These are phyloP conservation scores for Cryptococcus jaspeensis DNA, from an alignment of 1,284 basidiomycete genomes.

Conservation along the genomic window DNA sequence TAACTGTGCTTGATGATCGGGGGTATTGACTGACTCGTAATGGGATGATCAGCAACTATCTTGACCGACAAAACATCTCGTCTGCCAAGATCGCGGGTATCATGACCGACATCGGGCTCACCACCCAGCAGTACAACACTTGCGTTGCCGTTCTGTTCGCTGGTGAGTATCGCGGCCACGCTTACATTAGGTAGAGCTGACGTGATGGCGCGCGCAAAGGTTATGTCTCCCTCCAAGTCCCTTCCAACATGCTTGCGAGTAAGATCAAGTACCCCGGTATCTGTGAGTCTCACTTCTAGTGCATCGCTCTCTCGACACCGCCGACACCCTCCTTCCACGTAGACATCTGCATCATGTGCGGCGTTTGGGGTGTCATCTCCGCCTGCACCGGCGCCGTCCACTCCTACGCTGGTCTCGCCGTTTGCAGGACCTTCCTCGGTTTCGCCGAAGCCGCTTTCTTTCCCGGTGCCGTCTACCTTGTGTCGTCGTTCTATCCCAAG, in stretches of 20 bases:
- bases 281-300: constrained; percentile 16
- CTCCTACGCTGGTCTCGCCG: constrained; percentile 32
- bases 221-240: constrained; percentile 39
- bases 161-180: background rate
- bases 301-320: background rate
- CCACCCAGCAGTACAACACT: constrained; percentile 43
- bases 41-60: constrained; percentile 19
- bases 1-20: too few relatives aligned
- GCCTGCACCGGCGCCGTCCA: constrained; percentile 37
- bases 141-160: constrained; percentile 51
- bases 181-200: too few relatives aligned
- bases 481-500: constrained; percentile 38
- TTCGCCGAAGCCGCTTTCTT: constrained; percentile 36
- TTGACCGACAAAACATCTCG: constrained; percentile 35
- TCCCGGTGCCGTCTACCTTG: constrained; percentile 39
- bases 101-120: constrained; percentile 28
- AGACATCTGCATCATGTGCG: constrained; percentile 37
- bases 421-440: constrained; percentile 38
- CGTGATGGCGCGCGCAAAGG: constrained; percentile 4
- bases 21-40: background rate
- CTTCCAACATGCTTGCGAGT: constrained; percentile 42
- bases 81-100: constrained; percentile 41
- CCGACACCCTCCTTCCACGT: background rate
- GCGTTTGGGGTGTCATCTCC: constrained; percentile 41
- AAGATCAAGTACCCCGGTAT: constrained; percentile 35